phyloP scores from a whole-genome alignment of 1,139 yeast genomes.

The Suhomyces bolitotheri region DNA sequence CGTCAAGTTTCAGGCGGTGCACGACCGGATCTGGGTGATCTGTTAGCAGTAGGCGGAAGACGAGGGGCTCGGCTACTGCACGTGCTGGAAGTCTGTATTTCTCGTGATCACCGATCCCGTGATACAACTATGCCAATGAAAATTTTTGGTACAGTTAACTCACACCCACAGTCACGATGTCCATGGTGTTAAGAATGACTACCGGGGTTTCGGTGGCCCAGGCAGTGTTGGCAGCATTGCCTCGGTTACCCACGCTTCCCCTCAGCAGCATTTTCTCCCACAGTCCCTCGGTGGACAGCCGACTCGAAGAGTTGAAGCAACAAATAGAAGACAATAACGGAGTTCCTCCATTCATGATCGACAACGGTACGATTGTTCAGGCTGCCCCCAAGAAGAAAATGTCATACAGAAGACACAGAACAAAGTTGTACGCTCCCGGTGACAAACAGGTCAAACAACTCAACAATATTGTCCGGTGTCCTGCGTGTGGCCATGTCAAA shows the following conservation, averaged over 20 bases:
- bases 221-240: slow-evolving; percentile 22
- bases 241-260: slow-evolving; percentile 26
- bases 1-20: slow-evolving; percentile 7
- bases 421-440: slow-evolving; percentile 79
- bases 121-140: slow-evolving; percentile 1
- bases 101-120: slow-evolving; percentile 5
- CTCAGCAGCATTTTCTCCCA: slow-evolving; percentile 11
- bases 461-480: slow-evolving; percentile 82
- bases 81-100: background rate
- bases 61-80: background rate
- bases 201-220: slow-evolving; percentile 14
- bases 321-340: slow-evolving; percentile 30
- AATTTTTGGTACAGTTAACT: too few species aligned
- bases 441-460: slow-evolving; percentile 76
- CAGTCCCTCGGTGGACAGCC: slow-evolving; percentile 17
- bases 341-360: slow-evolving; percentile 40
- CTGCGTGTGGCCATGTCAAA: slow-evolving; percentile 92
- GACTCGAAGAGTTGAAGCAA: slow-evolving; percentile 35
- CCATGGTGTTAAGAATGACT: slow-evolving; percentile 25
- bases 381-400: slow-evolving; percentile 96
- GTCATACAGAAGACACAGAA: slow-evolving; percentile 83
- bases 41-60: background rate
- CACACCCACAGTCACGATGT: slow-evolving; percentile 19
- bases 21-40: slow-evolving; percentile 4
- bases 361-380: slow-evolving; percentile 62